Percentiles rank a stretch among this genome's conserved stretches.
Conservation (phyloP, 345 rosid species). For the Euphorbia pulcherrima region DNA sequence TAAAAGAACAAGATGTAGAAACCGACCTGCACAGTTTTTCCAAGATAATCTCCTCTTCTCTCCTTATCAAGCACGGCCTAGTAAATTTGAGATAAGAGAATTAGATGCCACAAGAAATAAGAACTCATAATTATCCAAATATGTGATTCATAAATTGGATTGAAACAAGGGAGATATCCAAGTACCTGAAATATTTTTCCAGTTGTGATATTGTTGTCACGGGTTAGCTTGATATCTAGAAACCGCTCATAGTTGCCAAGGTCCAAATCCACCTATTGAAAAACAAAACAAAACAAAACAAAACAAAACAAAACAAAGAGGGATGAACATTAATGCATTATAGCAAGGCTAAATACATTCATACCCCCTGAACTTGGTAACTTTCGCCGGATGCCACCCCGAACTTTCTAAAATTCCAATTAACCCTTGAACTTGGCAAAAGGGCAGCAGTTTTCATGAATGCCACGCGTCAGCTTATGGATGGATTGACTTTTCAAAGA, state of each 20-base stretch:
- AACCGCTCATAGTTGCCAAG: conserved; percentile 99
- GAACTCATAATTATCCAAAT: not conserved
- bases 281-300: not conserved
- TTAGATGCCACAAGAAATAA: not conserved
- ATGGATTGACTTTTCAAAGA: no score
- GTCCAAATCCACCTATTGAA: conserved; percentile 90
- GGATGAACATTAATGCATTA: not conserved
- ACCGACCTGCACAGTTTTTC: conserved; percentile 93
- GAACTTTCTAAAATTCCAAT: no score
- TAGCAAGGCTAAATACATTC: no score
- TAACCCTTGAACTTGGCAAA: no score
- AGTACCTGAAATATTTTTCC: conserved; percentile 88
- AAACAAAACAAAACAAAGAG: not conserved
- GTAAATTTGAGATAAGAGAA: not conserved
- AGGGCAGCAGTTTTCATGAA: no score
- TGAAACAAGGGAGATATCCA: not conserved
- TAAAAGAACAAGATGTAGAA: not conserved
- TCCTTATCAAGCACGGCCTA: conserved; percentile 88
- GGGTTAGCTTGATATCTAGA: conserved; percentile 71
- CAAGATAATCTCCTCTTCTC: conserved; percentile 93
- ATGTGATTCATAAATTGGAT: not conserved
- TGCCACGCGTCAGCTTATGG: no score
- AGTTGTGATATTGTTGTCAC: conserved; percentile 87
- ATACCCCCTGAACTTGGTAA: no score
- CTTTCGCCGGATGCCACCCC: no score